phyloP scores from a whole-genome alignment of 306 rosid species.

The Inga oerstediana region DNA sequence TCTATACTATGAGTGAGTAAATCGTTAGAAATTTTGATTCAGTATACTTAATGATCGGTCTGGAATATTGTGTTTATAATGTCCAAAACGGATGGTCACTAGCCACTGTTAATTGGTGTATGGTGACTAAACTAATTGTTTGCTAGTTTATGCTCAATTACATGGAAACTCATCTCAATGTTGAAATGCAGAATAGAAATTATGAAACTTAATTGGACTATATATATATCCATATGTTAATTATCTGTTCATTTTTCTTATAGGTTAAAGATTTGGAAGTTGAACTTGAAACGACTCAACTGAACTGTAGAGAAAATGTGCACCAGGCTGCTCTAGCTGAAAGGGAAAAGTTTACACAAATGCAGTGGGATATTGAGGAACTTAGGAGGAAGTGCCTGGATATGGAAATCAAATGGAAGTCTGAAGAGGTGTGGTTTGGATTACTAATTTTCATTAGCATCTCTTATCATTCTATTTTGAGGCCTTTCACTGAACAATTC shows the following conservation, averaged over 20 bases:
- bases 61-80: conserved; percentile 7
- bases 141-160: background rate
- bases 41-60: background rate
- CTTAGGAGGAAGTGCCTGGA: conserved; percentile 72
- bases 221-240: conserved; percentile 20
- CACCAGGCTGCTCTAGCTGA: conserved; percentile 73
- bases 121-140: conserved; percentile 4
- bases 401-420: conserved; percentile 62
- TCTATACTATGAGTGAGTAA: background rate
- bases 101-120: background rate
- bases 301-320: conserved; percentile 73
- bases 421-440: conserved; percentile 67
- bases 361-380: conserved; percentile 93
- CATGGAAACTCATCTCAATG: conserved; percentile 1
- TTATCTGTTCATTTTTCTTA: conserved; percentile 31
- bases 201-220: conserved; percentile 9
- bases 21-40: background rate
- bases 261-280: conserved; percentile 92
- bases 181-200: conserved; percentile 24
- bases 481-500: conserved; percentile 32
- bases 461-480: conserved; percentile 33
- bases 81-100: conserved; percentile 19
- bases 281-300: conserved; percentile 81
- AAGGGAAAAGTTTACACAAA: conserved; percentile 79
- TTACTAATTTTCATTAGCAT: conserved; percentile 23